Evolutionary conservation across 2,329 filamentous ascomycete genomes (phyloP).

Genomic region (Grosmannia huntii): DNA sequence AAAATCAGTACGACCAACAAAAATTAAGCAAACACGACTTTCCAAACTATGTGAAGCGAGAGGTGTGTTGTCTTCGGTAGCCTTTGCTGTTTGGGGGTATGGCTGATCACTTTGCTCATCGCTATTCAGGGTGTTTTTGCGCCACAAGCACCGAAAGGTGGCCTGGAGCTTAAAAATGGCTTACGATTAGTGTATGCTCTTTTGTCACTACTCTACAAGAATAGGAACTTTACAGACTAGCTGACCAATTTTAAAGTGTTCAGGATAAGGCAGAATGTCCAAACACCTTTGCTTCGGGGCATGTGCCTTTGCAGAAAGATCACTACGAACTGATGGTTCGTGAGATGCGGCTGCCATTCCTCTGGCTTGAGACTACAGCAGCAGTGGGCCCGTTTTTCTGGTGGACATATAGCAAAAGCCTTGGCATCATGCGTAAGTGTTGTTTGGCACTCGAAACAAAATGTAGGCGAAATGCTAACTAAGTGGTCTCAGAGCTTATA

Average conservation of each 20-base stretch:
- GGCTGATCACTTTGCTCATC: background rate
- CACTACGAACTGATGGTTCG: constrained; percentile 17
- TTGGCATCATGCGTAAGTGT: constrained; percentile 16
- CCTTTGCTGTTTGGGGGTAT: background rate
- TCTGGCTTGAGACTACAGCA: constrained; percentile 17
- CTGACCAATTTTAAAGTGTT: background rate
- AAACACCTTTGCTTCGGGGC: constrained; percentile 17
- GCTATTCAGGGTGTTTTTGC: constrained; percentile 5
- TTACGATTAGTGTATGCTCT: constrained; percentile 10
- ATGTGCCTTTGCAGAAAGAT: constrained; percentile 14
- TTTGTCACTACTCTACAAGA: background rate
- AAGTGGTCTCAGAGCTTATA: constrained; percentile 17
- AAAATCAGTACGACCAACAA: background rate
- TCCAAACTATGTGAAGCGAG: background rate
- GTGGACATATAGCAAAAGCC: constrained; percentile 16
- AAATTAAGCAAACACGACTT: background rate
- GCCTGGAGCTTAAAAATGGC: constrained; percentile 2
- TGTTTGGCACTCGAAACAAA: background rate
- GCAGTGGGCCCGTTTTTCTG: constrained; percentile 23
- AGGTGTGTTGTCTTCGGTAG: background rate
- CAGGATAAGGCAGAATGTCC: constrained; percentile 3
- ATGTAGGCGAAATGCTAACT: background rate
- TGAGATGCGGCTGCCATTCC: constrained; percentile 17
- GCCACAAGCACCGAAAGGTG: background rate
- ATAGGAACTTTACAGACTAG: too few species aligned